Percentiles rank a stretch among this genome's conserved stretches.
Evolutionary conservation across 176 grass and related monocot species (phyloP).

Genomic region (Paspalum vaginatum): DNA sequence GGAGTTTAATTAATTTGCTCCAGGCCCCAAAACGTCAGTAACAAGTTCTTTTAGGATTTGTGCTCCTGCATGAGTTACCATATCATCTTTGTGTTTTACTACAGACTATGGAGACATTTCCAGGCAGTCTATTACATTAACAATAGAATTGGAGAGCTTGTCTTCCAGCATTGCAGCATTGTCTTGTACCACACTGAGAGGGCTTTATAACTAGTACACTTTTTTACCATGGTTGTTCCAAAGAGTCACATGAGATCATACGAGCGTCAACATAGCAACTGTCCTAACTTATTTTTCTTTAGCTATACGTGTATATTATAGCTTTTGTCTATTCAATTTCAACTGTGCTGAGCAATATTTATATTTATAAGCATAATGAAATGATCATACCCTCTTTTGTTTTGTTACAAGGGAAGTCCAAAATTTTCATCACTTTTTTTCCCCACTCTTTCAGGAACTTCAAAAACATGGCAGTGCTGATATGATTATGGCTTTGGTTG

Average conservation of each 20-base stretch:
- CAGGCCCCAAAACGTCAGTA: background rate
- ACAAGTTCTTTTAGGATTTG: background rate
- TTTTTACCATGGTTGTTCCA: background rate
- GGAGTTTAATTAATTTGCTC: background rate
- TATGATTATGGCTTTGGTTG: slow-evolving; percentile 82
- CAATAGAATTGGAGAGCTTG: background rate
- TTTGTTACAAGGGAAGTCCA: background rate
- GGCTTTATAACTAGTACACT: background rate
- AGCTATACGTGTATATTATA: no score
- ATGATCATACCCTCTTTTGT: no score
- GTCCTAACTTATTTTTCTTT: no score
- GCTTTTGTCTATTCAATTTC: slow-evolving; percentile 2
- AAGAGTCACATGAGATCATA: background rate
- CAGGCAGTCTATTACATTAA: background rate
- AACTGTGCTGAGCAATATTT: background rate
- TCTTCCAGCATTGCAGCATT: background rate
- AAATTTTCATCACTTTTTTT: background rate
- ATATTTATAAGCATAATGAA: background rate
- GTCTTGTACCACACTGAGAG: background rate
- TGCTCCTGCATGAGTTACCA: background rate
- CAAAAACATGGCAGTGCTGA: slow-evolving; percentile 79
- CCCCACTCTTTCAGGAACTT: slow-evolving; percentile 58
- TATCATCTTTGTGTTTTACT: slow-evolving; percentile 19
- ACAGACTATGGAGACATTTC: background rate
- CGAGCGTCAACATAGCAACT: no score